These are phyloP conservation scores for Aureobasidium sp. DNA, from an alignment of 2,329 filamentous ascomycete genomes.

Conservation along the genomic window DNA sequence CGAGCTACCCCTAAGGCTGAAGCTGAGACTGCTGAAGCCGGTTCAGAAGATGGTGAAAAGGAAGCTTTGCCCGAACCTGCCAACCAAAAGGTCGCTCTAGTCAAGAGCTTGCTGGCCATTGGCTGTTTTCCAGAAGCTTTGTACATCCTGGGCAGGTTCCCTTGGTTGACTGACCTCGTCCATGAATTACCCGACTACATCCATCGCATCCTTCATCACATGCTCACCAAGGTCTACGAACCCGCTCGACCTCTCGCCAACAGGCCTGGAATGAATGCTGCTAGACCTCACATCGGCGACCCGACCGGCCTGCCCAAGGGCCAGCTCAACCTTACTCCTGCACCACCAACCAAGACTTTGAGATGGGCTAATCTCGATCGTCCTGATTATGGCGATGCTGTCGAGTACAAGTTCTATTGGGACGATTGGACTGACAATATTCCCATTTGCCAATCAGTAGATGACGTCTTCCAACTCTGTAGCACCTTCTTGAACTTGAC, in stretches of 20 bases:
- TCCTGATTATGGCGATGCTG: slow-evolving; percentile 62
- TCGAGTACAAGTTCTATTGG: slow-evolving; percentile 87
- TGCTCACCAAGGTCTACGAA: slow-evolving; percentile 65
- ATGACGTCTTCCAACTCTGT: slow-evolving; percentile 84
- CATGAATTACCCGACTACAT: slow-evolving; percentile 73
- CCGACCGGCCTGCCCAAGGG: slow-evolving; percentile 63
- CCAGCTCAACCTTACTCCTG: slow-evolving; percentile 51
- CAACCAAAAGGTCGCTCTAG: slow-evolving; percentile 79
- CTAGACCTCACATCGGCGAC: slow-evolving; percentile 48
- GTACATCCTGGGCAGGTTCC: slow-evolving; percentile 84
- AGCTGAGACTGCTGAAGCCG: slow-evolving; percentile 25
- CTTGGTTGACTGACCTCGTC: slow-evolving; percentile 82
- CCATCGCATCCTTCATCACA: slow-evolving; percentile 77
- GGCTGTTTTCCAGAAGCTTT: slow-evolving; percentile 88
- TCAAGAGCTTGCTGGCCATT: slow-evolving; percentile 80
- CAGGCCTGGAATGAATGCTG: slow-evolving; percentile 35
- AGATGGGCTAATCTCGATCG: slow-evolving; percentile 81
- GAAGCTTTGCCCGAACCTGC: slow-evolving; percentile 56
- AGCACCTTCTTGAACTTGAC: slow-evolving; percentile 75
- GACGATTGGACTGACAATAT: slow-evolving; percentile 95
- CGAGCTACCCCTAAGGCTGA: slow-evolving; percentile 33
- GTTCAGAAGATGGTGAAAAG: slow-evolving; percentile 29
- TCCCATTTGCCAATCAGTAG: slow-evolving; percentile 79
- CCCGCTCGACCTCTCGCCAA: slow-evolving; percentile 40
- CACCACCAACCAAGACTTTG: slow-evolving; percentile 57